phyloP scores from a whole-genome alignment of 2,329 filamentous ascomycete genomes.

The Fusarium papillatum region DNA sequence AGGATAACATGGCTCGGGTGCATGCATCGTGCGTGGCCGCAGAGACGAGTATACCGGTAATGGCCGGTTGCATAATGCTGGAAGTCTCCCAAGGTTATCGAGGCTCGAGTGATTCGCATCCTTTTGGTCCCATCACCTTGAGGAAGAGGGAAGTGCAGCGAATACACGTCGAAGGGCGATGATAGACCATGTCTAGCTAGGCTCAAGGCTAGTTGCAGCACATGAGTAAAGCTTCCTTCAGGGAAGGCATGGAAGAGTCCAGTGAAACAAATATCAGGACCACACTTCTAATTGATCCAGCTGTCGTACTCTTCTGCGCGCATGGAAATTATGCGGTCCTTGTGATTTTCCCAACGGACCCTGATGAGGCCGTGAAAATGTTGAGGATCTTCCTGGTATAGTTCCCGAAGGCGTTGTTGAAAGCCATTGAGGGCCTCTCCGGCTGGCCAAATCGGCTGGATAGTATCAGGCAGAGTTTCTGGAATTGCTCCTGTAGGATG shows the following conservation, averaged over 20 bases:
- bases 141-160: neutral
- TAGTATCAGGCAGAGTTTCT: neutral
- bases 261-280: neutral
- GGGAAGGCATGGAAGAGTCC: neutral
- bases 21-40: neutral
- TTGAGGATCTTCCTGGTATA: neutral
- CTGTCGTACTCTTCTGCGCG: neutral
- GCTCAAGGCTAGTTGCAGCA: neutral
- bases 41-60: neutral
- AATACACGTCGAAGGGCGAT: neutral
- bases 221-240: neutral
- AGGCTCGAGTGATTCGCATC: neutral
- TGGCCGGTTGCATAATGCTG: neutral
- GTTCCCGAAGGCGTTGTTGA: neutral
- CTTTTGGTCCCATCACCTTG: neutral
- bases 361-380: neutral
- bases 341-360: neutral
- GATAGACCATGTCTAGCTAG: neutral
- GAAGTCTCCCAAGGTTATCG: neutral
- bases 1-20: neutral
- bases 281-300: neutral
- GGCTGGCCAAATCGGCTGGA: neutral
- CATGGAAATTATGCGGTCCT: neutral
- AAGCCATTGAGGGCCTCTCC: neutral
- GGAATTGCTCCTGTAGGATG: neutral